phyloP scores from a whole-genome alignment of 495 filamentous ascomycete genomes.

The Schizothecium vesticola region DNA sequence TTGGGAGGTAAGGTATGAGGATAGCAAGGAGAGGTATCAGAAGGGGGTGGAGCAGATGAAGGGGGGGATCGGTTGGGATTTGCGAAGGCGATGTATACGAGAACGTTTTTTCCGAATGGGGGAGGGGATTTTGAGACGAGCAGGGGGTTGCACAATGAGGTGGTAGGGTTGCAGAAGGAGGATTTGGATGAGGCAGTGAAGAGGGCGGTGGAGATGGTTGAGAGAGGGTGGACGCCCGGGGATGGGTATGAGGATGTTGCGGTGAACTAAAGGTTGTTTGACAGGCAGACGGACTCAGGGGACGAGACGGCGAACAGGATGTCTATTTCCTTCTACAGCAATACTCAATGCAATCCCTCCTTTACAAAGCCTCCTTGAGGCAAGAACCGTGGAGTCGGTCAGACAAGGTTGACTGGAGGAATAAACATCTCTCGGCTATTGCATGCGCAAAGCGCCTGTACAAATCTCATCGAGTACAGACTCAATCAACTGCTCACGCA shows the following conservation, averaged over 20 bases:
- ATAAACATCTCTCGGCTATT: too few relatives aligned
- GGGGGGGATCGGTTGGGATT: constrained; percentile 42
- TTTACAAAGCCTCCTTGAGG: too few relatives aligned
- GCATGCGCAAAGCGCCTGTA: too few relatives aligned
- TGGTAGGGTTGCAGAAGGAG: constrained; percentile 53
- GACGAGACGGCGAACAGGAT: too few relatives aligned
- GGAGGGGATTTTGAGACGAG: constrained; percentile 36
- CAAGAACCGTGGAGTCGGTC: too few relatives aligned
- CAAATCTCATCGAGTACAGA: too few relatives aligned
- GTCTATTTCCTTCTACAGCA: too few relatives aligned
- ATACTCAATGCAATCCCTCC: too few relatives aligned
- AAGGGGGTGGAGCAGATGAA: constrained; percentile 37
- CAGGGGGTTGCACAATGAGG: constrained; percentile 41
- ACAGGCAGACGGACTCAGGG: too few relatives aligned
- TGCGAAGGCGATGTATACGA: constrained; percentile 46
- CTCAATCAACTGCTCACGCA: too few relatives aligned
- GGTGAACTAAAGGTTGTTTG: too few relatives aligned
- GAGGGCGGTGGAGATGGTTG: constrained; percentile 31
- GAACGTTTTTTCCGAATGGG: constrained; percentile 47
- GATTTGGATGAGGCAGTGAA: constrained; percentile 53
- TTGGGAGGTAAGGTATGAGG: constrained; percentile 51
- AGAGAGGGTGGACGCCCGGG: background rate
- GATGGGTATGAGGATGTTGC: constrained; percentile 1
- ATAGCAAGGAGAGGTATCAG: constrained; percentile 37
- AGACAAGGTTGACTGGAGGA: too few relatives aligned